Evolutionary conservation across 192 early-diverging fungal genomes (phyloP), one percentile per base, ranked within the genome.

Genomic region (Coemansia sp.): DNA sequence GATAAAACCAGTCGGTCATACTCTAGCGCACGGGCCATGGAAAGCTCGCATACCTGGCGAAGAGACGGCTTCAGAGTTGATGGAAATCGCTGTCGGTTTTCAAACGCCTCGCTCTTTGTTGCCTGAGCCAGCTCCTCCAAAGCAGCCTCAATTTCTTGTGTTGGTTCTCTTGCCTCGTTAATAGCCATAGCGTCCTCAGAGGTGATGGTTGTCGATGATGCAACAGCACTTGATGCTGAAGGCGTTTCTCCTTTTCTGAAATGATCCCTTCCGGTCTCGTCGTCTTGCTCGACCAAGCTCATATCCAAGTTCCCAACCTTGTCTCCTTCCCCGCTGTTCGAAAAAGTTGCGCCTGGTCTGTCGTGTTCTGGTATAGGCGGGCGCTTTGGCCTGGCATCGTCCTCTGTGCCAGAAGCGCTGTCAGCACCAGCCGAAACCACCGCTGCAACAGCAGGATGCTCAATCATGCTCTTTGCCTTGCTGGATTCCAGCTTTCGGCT

Each of bases 61-160:
- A 84, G 71, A 19, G 76, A 67, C 13, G 82, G 77, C 44, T 84
- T 84, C 17, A 84, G 70, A 22, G 77, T 49, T 17, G 82, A 79
- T 38, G 82, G 82, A 44, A 84, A 84, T 11, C 77, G 67, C 41
- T 84, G 82, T 44, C 81, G 65, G 56, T 84, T 84, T 5, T 74
- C 44, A 53, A 84, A 84, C 13, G 67, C 64, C 50, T 81, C 74
- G 61, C 43, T 56, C 38, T 72, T 13, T 19, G 74, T 71, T 5
- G 74, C 71, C 49, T 64, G 70, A 5, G 5, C 13, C 37, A 76
- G 63, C 63, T 79, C 82, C 0, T 48, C 48, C 48, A 79, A 49
- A 50, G 82, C 82, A 1, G 70, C 68, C 22, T 83, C 81, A 32
- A 83, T 83, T 38, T 83, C 72, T 5, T 65, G 66, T n/a, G 81